Evolutionary conservation across 2,329 filamentous ascomycete species (phyloP).

Genomic region (Erysiphe neolycopersici): DNA sequence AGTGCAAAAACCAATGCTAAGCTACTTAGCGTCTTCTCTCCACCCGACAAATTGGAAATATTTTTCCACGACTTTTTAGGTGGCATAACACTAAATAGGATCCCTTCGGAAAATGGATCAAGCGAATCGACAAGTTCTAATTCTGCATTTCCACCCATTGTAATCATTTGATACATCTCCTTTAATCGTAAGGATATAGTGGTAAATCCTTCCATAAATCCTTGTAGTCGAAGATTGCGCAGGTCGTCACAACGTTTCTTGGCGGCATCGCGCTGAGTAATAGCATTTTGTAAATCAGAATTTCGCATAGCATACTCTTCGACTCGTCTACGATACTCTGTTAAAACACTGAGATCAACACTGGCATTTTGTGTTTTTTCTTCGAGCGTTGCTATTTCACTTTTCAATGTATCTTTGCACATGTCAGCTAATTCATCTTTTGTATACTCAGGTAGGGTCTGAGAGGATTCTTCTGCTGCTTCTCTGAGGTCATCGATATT

Average conservation of each 20-base stretch:
- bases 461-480: constrained; percentile 17
- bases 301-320: constrained; percentile 60
- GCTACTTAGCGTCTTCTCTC: constrained; percentile 87
- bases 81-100: constrained; percentile 94
- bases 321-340: constrained; percentile 66
- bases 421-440: constrained; percentile 40
- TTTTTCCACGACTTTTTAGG: constrained; percentile 99
- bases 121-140: constrained; percentile 88
- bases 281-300: constrained; percentile 57
- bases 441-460: constrained; percentile 53
- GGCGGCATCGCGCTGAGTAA: constrained; percentile 53
- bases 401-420: constrained; percentile 35
- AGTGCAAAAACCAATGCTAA: constrained; percentile 91
- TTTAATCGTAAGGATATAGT: constrained; percentile 84
- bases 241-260: constrained; percentile 88
- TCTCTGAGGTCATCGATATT: constrained; percentile 48
- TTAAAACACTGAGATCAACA: constrained; percentile 69
- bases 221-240: constrained; percentile 66
- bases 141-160: constrained; percentile 96
- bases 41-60: constrained; percentile 82
- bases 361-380: constrained; percentile 61
- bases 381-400: constrained; percentile 36
- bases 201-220: constrained; percentile 95
- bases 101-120: constrained; percentile 91
- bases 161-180: constrained; percentile 99